Percentiles rank a stretch among this genome's conserved stretches.
Conservation (phyloP, 2,329 filamentous ascomycete genomes). For the Simplicillium sp. region DNA sequence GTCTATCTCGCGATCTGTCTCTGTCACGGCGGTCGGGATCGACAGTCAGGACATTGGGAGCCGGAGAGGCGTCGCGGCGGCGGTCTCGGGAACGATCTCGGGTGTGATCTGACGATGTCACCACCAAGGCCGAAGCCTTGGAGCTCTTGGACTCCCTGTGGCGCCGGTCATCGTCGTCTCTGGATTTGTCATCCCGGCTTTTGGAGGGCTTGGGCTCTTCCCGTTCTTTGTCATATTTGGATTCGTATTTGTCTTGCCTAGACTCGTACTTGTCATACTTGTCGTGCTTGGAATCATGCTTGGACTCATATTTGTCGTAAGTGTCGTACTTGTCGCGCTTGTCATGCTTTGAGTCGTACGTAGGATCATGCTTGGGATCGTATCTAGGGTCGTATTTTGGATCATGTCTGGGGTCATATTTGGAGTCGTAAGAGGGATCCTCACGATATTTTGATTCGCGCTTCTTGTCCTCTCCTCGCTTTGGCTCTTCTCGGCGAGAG, state of each 20-base stretch:
- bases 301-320: background rate
- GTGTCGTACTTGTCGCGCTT: background rate
- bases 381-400: no score
- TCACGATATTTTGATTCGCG: no score
- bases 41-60: slow-evolving; percentile 12
- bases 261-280: background rate
- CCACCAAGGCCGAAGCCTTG: slow-evolving; percentile 28
- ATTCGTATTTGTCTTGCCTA: background rate
- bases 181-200: slow-evolving; percentile 5
- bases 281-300: background rate
- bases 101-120: slow-evolving; percentile 26
- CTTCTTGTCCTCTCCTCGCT: slow-evolving; percentile 10
- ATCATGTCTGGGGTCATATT: no score
- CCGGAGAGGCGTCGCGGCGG: slow-evolving; percentile 18
- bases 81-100: slow-evolving; percentile 23
- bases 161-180: no score
- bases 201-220: background rate
- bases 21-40: slow-evolving; percentile 9
- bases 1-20: slow-evolving; percentile 18
- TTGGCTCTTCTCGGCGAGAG: background rate
- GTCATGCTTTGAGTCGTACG: background rate
- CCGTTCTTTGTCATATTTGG: background rate
- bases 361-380: background rate
- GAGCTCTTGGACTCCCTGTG: slow-evolving; percentile 26
- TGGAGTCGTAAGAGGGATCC: no score